Evolutionary conservation across 23 red algal genomes (phyloP).

Genomic region (Chondrus crispus): DNA sequence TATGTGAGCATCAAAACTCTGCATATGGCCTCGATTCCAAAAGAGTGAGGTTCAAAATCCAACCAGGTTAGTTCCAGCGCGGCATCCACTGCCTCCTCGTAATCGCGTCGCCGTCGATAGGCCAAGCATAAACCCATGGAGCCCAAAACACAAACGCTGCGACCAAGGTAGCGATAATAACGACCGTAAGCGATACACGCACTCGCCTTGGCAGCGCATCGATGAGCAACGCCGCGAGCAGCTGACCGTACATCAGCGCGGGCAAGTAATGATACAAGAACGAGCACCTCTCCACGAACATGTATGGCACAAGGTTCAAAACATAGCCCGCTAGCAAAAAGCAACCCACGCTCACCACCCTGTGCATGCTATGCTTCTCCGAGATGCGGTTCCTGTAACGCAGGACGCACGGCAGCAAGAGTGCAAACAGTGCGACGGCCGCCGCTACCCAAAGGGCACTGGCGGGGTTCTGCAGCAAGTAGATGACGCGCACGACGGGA

Average conservation of each 20-base stretch:
- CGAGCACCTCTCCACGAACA: slow-evolving; percentile 72
- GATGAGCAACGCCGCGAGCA: slow-evolving; percentile 37
- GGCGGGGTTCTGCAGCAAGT: slow-evolving; percentile 80
- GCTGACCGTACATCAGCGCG: slow-evolving; percentile 60
- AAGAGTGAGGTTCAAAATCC: no score
- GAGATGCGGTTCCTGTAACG: not conserved
- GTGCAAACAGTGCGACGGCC: slow-evolving; percentile 19
- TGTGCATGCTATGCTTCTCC: not conserved
- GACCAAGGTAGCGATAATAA: not conserved
- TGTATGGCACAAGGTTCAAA: slow-evolving; percentile 85
- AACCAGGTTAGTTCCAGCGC: slow-evolving; percentile 64
- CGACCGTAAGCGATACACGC: not conserved
- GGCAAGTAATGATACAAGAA: slow-evolving; percentile 98
- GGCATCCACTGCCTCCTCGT: slow-evolving; percentile 66
- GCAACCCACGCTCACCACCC: not conserved
- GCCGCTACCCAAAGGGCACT: slow-evolving; percentile 20
- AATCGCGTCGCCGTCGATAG: not conserved
- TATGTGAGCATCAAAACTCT: no score
- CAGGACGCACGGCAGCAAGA: slow-evolving; percentile 44
- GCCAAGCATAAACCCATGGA: slow-evolving; percentile 78
- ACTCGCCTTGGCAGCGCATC: slow-evolving; percentile 17
- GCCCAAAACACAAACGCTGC: slow-evolving; percentile 77
- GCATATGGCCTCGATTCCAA: no score
- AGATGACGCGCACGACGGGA: slow-evolving; percentile 20
- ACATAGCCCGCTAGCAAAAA: slow-evolving; percentile 67